A percentile compares a stretch with the other conserved stretches of the same genome.
These are phyloP conservation scores for Cicer yamashitae DNA, from an alignment of 306 rosid species.

Conservation along the genomic window DNA sequence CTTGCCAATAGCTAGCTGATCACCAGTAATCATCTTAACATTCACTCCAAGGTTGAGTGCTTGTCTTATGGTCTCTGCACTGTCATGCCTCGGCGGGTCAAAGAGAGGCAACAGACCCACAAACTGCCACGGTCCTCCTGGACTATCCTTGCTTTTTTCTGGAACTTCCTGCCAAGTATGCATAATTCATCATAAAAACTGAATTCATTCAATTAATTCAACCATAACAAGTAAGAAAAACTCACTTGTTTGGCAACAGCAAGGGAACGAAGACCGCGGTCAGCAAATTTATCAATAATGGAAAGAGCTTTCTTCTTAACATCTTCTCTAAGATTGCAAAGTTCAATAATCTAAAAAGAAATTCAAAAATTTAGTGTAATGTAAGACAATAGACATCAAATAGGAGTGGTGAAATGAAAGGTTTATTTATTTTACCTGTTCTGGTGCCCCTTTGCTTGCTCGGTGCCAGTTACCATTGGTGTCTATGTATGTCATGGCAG, in stretches of 20 bases:
- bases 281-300: slow-evolving; percentile 85
- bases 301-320: slow-evolving; percentile 66
- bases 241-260: slow-evolving; percentile 70
- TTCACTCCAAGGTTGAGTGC: slow-evolving; percentile 88
- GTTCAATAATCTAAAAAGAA: slow-evolving; percentile 71
- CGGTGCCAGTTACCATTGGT: slow-evolving; percentile 72
- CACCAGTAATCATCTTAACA: slow-evolving; percentile 96
- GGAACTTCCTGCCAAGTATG: slow-evolving; percentile 57
- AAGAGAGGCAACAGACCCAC: slow-evolving; percentile 91
- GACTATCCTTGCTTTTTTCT: slow-evolving; percentile 71
- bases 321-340: slow-evolving; percentile 71
- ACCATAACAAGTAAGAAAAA: background rate
- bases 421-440: slow-evolving; percentile 61
- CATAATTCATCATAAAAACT: background rate
- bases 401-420: background rate
- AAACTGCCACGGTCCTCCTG: slow-evolving; percentile 82
- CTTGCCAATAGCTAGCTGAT: slow-evolving; percentile 90
- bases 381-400: slow-evolving; percentile 21
- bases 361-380: background rate
- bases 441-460: slow-evolving; percentile 95
- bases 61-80: slow-evolving; percentile 87
- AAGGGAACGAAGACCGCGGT: slow-evolving; percentile 90
- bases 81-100: slow-evolving; percentile 95
- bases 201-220: background rate
- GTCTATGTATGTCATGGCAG: slow-evolving; percentile 88